Evolutionary conservation across 2,329 filamentous ascomycete genomes (phyloP).

Genomic region (Teratosphaeria epicoccoides): DNA sequence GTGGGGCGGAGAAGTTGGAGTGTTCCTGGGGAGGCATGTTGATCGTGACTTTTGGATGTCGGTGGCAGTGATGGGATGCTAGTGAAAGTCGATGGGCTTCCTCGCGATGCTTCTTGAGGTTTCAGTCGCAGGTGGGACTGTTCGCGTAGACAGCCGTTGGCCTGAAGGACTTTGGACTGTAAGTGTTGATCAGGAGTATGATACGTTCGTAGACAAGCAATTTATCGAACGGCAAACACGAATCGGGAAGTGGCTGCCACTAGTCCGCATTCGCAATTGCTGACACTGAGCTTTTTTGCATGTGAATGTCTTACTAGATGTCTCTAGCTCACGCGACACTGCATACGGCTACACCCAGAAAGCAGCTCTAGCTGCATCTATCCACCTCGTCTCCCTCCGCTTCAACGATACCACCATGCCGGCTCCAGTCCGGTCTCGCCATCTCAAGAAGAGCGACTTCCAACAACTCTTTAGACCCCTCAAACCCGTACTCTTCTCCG

Average conservation of each 20-base stretch:
- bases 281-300: too few relatives aligned
- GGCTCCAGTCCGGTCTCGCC: constrained; percentile 39
- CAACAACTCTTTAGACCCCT: constrained; percentile 54
- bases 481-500: constrained; percentile 58
- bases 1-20: constrained; percentile 31
- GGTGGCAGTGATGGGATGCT: background rate
- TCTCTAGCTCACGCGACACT: background rate
- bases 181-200: too few relatives aligned
- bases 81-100: background rate
- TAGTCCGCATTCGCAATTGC: too few relatives aligned
- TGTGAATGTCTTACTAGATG: background rate
- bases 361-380: background rate
- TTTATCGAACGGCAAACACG: too few relatives aligned
- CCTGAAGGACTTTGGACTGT: too few relatives aligned
- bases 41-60: background rate
- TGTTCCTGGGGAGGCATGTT: constrained; percentile 20
- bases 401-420: constrained; percentile 16
- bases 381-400: background rate
- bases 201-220: too few relatives aligned
- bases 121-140: too few relatives aligned
- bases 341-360: background rate
- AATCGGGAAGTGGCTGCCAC: too few relatives aligned
- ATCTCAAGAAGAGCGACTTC: constrained; percentile 61
- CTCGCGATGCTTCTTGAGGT: background rate
- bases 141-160: too few relatives aligned